phyloP scores from a whole-genome alignment of 2,329 filamentous ascomycete species.

The Falciphora oryzae region DNA sequence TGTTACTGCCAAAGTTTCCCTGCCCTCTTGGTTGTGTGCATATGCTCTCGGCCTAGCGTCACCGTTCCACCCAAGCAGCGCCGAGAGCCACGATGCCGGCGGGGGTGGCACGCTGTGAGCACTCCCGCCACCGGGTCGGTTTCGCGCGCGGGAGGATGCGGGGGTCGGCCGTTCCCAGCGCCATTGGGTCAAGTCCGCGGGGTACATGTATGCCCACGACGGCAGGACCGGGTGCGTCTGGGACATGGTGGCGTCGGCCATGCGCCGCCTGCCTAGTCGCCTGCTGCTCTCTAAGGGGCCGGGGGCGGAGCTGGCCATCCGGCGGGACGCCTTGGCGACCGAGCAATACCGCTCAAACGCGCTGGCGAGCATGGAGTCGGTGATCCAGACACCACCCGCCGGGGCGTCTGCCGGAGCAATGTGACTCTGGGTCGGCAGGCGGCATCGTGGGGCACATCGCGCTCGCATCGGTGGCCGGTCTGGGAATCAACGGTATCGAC shows the following conservation, averaged over 20 bases:
- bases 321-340: slow-evolving; percentile 24
- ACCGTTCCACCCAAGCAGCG: too few relatives aligned
- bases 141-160: not conserved
- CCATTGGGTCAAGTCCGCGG: slow-evolving; percentile 41
- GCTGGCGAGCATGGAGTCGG: slow-evolving; percentile 47
- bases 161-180: slow-evolving; percentile 43
- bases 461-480: slow-evolving; percentile 4
- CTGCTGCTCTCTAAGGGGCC: slow-evolving; percentile 51
- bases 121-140: not conserved
- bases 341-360: slow-evolving; percentile 43
- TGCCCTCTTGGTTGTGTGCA: too few relatives aligned
- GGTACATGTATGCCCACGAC: slow-evolving; percentile 41
- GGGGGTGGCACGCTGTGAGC: too few relatives aligned
- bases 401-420: not conserved
- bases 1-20: too few relatives aligned
- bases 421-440: not conserved
- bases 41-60: too few relatives aligned
- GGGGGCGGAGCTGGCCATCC: slow-evolving; percentile 35
- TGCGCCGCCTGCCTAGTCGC: slow-evolving; percentile 46
- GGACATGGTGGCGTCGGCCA: slow-evolving; percentile 41
- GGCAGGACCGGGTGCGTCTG: slow-evolving; percentile 31
- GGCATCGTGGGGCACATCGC: slow-evolving; percentile 4
- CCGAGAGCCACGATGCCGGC: too few relatives aligned
- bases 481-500: too few relatives aligned
- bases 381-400: slow-evolving; percentile 49